Percentiles rank a stretch among this genome's conserved stretches.
phyloP scores from a whole-genome alignment of 2,329 filamentous ascomycete genomes.

The Fusarium subtropicale region DNA sequence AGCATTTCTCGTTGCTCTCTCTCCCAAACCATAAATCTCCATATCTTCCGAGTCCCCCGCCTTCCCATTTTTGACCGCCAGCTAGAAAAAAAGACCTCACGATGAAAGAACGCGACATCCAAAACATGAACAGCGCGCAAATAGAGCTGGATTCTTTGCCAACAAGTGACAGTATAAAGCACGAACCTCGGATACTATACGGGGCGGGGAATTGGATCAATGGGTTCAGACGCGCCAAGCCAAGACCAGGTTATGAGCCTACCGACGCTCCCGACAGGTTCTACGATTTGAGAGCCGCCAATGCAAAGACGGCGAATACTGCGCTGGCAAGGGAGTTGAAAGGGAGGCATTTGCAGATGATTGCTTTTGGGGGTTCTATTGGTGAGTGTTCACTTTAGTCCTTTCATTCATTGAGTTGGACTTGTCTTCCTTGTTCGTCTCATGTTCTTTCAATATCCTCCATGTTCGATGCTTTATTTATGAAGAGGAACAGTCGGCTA shows the following conservation, averaged over 20 bases:
- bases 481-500: neutral
- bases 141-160: constrained; percentile 25
- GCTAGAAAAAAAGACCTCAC: constrained; percentile 31
- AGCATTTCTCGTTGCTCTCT: neutral
- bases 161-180: constrained; percentile 8
- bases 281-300: constrained; percentile 67
- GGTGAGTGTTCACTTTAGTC: constrained; percentile 57
- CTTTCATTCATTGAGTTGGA: too few species aligned
- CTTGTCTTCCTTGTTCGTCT: neutral
- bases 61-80: neutral
- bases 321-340: constrained; percentile 82
- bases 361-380: constrained; percentile 93
- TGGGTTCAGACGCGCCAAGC: constrained; percentile 41
- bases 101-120: constrained; percentile 36
- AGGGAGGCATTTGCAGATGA: constrained; percentile 93
- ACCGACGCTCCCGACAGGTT: constrained; percentile 54
- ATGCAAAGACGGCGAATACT: constrained; percentile 80
- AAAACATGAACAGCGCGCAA: neutral
- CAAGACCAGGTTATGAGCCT: constrained; percentile 31
- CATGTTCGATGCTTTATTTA: neutral
- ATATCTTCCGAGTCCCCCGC: neutral
- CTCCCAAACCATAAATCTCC: neutral
- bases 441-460: neutral
- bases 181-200: neutral
- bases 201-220: constrained; percentile 13